Evolutionary conservation across 805 yeast genomes (phyloP), one percentile per base, ranked within the genome.

Genomic region (Starmerella apicola): DNA sequence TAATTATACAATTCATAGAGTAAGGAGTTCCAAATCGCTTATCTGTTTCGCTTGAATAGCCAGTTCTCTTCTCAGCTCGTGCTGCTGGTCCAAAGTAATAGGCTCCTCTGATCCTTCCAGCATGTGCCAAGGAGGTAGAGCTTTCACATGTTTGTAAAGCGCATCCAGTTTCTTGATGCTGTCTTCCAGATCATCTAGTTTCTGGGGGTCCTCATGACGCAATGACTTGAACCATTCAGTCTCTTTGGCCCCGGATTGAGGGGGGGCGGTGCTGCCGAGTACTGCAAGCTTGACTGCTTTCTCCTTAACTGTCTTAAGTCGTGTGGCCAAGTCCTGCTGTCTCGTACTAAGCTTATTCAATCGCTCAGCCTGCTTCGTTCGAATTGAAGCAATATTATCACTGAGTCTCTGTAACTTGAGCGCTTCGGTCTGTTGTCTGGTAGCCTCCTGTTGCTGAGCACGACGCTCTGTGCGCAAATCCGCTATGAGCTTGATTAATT

Each of bases 181-280:
- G 41, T 48, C 5, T 22, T 36, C 36, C 39, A 49, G 50, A 38
- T 52, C 31, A n/a, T 20, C 35, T 2, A 33, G 54, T 29, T 25
- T 43, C 36, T 43, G 58, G 55, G 37, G 67, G 64, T 60, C 51
- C 26, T 54, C 47, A 20, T 12, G 13, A 30, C 25, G 16, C 7
- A 72, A 55, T 48, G 69, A 74, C 24, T 53, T 58, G 41, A 67
- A 61, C 74, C 76, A 72, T 20, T 47, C 54, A 38, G 57, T 55
- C 50, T 72, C 78, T 9, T 61, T 53, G 3, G 54, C 54, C 36
- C 65, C 60, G 24, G 71, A 48, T 0, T 66, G 60, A 13, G 55
- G 38, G 5, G 60, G 56, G 31, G 32, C 17, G 27, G 5, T 19
- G 23, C 8, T 46, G 51, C 26, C 54, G 46, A 21, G 53, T 27